Base-by-base conservation (phyloP, 2,329 filamentous ascomycete species). In the Colletotrichum sp. region DNA sequence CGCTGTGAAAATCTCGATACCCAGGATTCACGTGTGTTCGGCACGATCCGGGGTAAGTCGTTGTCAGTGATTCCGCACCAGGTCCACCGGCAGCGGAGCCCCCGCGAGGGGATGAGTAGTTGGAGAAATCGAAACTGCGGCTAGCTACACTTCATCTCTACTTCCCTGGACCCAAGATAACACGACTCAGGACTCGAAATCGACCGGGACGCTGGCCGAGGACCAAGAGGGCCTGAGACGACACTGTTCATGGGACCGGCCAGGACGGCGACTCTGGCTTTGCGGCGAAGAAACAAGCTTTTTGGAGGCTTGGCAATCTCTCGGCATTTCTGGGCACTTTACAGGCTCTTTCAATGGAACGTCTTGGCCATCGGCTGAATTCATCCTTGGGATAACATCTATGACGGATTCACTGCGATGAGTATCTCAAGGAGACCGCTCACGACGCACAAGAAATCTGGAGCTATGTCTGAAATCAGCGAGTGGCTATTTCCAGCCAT, bases 211-310 rank as follows among this genome's bases (percentile, higher is more conserved):
- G 68, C 24, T 24, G 68, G 30, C 61, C 68, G 24, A 66, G 15
- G 6, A 43, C 9, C 48, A 48, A 61, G 48, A 26, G 3, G 6
- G 28, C 5, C 65, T 58, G 48, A 38, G 38, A 71, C 71, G 6
- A 32, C 10, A 21, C 21, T 61, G 34, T 6, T 71, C 64, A 68
- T 48, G 32, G 34, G 52, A 28, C 32, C 34, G 26, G 21, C 24
- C n/a, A 5, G n/a, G n/a, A 3, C 43, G 43, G 43, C 18, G 43
- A n/a, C 43, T 12, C 9, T 48, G 43, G 43, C 71, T 70, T 73
- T 70, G 71, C 66, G 56, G 66, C 56, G 30, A 43, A 56, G 24
- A 73, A 15, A 75, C 43, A 75, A 75, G 72, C 72, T 30, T 72
- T 75, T 15, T n/a, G 24, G 30, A 21, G 72, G 68, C 72, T 72